Percentiles rank a stretch among this genome's conserved stretches.
Conservation (phyloP, 2,329 filamentous ascomycete genomes). For the Fonsecaea pedrosoi region DNA sequence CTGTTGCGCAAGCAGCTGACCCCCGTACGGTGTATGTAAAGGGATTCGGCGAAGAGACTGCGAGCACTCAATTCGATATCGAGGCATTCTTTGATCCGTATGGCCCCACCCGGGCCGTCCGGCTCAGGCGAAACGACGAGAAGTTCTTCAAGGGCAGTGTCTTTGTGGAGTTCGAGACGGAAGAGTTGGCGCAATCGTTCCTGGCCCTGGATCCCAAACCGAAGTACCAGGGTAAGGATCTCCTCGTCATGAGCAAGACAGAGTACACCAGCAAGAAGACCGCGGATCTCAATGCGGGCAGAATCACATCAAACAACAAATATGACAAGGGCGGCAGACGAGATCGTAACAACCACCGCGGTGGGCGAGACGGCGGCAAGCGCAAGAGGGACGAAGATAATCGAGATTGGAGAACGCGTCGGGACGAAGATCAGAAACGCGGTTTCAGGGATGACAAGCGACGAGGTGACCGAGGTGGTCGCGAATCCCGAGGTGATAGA, state of each 20-base stretch:
- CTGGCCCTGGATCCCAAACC: slow-evolving; percentile 79
- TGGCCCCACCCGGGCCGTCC: slow-evolving; percentile 80
- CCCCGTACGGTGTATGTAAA: slow-evolving; percentile 86
- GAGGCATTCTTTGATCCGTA: slow-evolving; percentile 88
- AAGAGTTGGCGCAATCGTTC: slow-evolving; percentile 81
- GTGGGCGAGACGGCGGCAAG: slow-evolving; percentile 42
- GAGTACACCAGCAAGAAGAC: slow-evolving; percentile 83
- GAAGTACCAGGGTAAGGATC: slow-evolving; percentile 78
- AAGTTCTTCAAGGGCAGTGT: slow-evolving; percentile 93
- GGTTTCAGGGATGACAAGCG: slow-evolving; percentile 46
- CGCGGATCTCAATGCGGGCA: slow-evolving; percentile 73
- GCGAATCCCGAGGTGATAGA: slow-evolving; percentile 44
- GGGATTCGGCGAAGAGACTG: slow-evolving; percentile 86
- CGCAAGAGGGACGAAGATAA: slow-evolving; percentile 43
- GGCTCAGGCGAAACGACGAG: slow-evolving; percentile 77
- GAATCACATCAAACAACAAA: slow-evolving; percentile 64
- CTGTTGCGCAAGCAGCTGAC: slow-evolving; percentile 62
- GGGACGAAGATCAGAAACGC: slow-evolving; percentile 53
- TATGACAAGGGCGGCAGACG: slow-evolving; percentile 55
- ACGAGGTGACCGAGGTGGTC: slow-evolving; percentile 42
- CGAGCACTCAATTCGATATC: slow-evolving; percentile 87
- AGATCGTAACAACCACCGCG: slow-evolving; percentile 44
- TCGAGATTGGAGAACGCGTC: slow-evolving; percentile 54
- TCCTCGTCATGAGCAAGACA: slow-evolving; percentile 85
- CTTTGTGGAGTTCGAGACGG: slow-evolving; percentile 87